phyloP scores from a whole-genome alignment of 2,329 filamentous ascomycete genomes.

The Cladophialophora bantiana region DNA sequence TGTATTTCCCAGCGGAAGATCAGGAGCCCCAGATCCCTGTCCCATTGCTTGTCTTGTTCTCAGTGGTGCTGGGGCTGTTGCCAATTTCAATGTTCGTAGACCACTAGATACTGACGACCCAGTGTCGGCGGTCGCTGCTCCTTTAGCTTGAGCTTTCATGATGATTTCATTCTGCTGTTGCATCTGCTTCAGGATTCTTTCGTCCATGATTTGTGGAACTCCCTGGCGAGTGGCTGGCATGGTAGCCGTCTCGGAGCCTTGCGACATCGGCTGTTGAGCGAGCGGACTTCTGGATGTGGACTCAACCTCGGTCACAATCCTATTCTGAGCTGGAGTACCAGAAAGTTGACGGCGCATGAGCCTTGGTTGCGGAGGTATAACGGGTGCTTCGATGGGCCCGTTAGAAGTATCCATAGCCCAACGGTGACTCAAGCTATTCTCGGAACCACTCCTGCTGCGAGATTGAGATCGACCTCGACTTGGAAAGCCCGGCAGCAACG shows the following conservation, averaged over 20 bases:
- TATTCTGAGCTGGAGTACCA: slow-evolving; percentile 1
- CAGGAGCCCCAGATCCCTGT: neutral
- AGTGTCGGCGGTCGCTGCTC: neutral
- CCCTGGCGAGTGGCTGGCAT: neutral
- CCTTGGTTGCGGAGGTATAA: neutral
- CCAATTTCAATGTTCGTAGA: slow-evolving; percentile 12
- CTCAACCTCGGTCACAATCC: neutral
- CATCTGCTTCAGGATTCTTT: slow-evolving; percentile 18
- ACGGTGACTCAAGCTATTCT: neutral
- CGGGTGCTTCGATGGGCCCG: neutral
- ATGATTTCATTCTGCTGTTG: slow-evolving; percentile 24
- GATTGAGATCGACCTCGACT: slow-evolving; percentile 19
- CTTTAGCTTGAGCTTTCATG: slow-evolving; percentile 12
- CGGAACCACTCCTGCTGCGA: slow-evolving; percentile 2
- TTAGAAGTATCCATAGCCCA: neutral
- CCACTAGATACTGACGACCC: neutral
- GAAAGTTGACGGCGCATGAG: slow-evolving; percentile 6
- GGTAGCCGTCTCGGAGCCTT: neutral
- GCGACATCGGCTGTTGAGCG: neutral
- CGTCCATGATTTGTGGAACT: neutral
- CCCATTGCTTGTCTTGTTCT: neutral
- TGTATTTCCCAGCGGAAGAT: neutral
- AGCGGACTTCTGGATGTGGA: neutral
- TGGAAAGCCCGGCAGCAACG: neutral
- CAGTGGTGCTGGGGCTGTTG: neutral